A percentile compares a stretch with the other conserved stretches of the same genome.
These are phyloP conservation scores for Colletotrichum sp. DNA, from an alignment of 2,329 filamentous ascomycete species.

Conservation along the genomic window DNA sequence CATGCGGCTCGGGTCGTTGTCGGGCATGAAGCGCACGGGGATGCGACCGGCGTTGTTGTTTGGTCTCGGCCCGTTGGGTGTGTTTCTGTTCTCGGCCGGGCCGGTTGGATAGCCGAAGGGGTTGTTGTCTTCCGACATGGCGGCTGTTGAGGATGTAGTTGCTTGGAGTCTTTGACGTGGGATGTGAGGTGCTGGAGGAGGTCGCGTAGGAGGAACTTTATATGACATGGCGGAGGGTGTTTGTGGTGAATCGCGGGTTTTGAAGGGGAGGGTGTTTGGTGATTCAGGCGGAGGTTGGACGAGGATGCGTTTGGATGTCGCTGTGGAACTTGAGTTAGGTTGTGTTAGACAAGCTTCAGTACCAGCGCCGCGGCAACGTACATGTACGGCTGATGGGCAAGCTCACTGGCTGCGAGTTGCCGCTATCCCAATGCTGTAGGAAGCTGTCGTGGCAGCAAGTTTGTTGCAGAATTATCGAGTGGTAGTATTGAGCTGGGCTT, in stretches of 20 bases:
- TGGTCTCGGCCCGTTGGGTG: neutral
- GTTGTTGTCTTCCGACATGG: neutral
- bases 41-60: neutral
- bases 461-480: neutral
- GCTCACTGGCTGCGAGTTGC: neutral
- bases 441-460: neutral
- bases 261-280: neutral
- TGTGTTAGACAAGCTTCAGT: neutral
- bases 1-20: neutral
- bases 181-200: rapidly evolving
- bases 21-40: neutral
- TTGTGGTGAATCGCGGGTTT: neutral
- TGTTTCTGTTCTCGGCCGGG: neutral
- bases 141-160: neutral
- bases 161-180: neutral
- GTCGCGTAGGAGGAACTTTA: neutral
- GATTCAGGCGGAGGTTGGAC: neutral
- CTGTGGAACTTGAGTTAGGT: neutral
- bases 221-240: neutral
- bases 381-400: neutral
- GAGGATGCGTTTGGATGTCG: neutral
- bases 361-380: neutral
- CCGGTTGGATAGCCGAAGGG: neutral
- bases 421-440: neutral
- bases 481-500: neutral